These are phyloP conservation scores for Cubamyces sp. DNA, from an alignment of 768 basidiomycete species.

Conservation along the genomic window DNA sequence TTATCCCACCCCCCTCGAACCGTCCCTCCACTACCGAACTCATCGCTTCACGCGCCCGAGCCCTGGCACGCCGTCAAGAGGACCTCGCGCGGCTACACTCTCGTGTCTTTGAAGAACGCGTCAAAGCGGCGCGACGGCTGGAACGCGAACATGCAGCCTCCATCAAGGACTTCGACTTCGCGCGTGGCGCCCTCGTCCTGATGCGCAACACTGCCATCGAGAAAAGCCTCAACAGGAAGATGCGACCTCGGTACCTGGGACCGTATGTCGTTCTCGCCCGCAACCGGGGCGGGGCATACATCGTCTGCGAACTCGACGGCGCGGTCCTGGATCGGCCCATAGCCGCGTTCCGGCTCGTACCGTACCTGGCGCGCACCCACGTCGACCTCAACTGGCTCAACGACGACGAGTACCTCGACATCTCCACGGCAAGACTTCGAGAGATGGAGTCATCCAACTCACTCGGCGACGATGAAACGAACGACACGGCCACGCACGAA, in stretches of 20 bases:
- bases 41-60: constrained; percentile 16
- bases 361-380: constrained; percentile 24
- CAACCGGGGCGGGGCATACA: constrained; percentile 32
- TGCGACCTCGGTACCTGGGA: constrained; percentile 32
- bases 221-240: constrained; percentile 32
- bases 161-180: constrained; percentile 34
- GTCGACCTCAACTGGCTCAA: constrained; percentile 4
- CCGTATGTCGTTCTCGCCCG: constrained; percentile 32
- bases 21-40: constrained; percentile 23
- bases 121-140: constrained; percentile 18
- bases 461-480: constrained; percentile 1
- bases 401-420: constrained; percentile 4
- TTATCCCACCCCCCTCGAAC: constrained; percentile 9
- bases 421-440: constrained; percentile 5
- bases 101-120: constrained; percentile 14
- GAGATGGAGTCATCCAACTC: constrained; percentile 9
- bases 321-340: constrained; percentile 19
- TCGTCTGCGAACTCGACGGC: constrained; percentile 35
- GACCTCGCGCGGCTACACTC: constrained; percentile 17
- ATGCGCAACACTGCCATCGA: constrained; percentile 35
- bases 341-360: constrained; percentile 31
- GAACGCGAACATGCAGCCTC: constrained; percentile 19
- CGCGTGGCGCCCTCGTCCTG: constrained; percentile 35
- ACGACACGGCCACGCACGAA: neutral
- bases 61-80: constrained; percentile 19